Evolutionary conservation across 2,329 filamentous ascomycete genomes (phyloP), one percentile per base, ranked within the genome.

Genomic region (Lachnum nothofagi): DNA sequence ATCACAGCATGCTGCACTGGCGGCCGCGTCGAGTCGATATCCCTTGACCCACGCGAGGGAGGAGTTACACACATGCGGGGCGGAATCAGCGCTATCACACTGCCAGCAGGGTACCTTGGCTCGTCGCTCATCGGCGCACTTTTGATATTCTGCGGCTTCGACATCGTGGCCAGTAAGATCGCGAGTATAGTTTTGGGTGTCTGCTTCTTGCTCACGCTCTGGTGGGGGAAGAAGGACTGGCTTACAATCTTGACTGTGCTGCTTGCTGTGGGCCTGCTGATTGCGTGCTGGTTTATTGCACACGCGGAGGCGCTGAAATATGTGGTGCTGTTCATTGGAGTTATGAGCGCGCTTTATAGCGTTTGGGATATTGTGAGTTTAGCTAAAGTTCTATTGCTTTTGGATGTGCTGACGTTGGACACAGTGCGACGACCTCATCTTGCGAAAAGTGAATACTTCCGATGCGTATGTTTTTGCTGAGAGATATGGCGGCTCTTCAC

Each of bases 171-270:
- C 3, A 85, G 80, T 70, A 91, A 91, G 66, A 67, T 91, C n/a
- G 85, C 85, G 16, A 88, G 83, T 60, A 78, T 91, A 46, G 80
- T 82, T 0, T 71, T 91, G 3, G 86, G 78, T 1, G 82, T 83
- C 3, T 88, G 85, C 63, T 91, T 91, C 61, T 65, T 91, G 54
- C 68, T 91, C n/a, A 89, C 84, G 0, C 68, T 91, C 3, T 91
- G 86, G 86, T 91, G 86, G 86, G 86, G 84, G 2, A 78, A 86
- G 55, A 80, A 76, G 60, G 85, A 91, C 65, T 90, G 85, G 86
- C 70, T 91, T 53, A 90, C 86, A 0, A 82, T 90, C 49, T 55
- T 78, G 14, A 91, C 86, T 0, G 72, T 91, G 7, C 64, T 89
- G 6, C 69, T 83, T 5, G 85, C 85, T 0, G 80, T 90, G 1